Evolutionary conservation across 768 basidiomycete species (phyloP), one percentile per base, ranked within the genome.

Genomic region (Auricularia cornea): DNA sequence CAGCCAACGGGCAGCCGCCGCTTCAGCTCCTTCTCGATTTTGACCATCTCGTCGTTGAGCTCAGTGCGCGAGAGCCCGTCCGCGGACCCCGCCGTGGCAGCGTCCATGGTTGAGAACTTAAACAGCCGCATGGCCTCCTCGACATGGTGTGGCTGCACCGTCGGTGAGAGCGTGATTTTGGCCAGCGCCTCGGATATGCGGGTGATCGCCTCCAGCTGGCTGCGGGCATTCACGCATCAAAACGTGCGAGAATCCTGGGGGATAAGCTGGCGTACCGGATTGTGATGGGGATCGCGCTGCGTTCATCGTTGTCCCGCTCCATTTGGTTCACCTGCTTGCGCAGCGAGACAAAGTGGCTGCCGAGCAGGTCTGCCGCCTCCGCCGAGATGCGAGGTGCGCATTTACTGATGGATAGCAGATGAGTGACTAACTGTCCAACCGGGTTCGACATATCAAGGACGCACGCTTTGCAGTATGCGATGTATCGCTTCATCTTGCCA

Each of bases 71-170:
- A 91, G 64, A 98, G 78, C 0, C 97, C 97, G 68, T 98, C 97
- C 20, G 89, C 87, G 33, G 92, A 89, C 14, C 97, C 95, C 0
- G 94, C 94, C 14, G 91, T 89, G 30, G 98, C 95, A 29, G 97
- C 97, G 72, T 98, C 94, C 96, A 99, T 98, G 2, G 97, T 98
- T 10, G 95, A 98, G 77, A 88, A 95, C 71, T 96, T 98, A 87
- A 99, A 99, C 48, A 99, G 76, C 11, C 97, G 89, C 68, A 98
- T 98, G 5, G 97, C 92, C 74, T 99, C 97, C 74, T 98, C 95
- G 28, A 98, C 96, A 68, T 99, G 95, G 72, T 95, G 89, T 59
- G 88, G 89, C 69, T 88, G 86, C 3, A 98, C 97, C 3, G 87
- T 82, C 0, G 92, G 81, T 0, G 90, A 88, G 18, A 99, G 80